Percentiles rank a stretch among this genome's conserved stretches.
phyloP scores from a whole-genome alignment of 345 rosid genomes.

The Hibiscus tridactylites region DNA sequence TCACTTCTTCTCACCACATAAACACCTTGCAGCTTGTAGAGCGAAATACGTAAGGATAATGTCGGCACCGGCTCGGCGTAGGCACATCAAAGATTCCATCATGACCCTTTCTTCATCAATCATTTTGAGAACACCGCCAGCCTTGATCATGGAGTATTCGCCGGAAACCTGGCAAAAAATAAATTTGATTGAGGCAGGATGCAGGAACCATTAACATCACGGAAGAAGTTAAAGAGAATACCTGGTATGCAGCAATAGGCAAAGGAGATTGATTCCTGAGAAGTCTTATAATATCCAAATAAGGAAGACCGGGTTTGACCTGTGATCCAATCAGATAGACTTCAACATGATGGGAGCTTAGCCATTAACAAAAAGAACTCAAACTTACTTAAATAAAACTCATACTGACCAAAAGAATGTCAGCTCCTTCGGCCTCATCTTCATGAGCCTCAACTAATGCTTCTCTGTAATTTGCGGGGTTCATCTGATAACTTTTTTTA shows the following conservation, averaged over 20 bases:
- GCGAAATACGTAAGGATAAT: slow-evolving; percentile 83
- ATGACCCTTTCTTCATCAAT: slow-evolving; percentile 84
- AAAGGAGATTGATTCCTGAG: slow-evolving; percentile 68
- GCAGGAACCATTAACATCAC: neutral
- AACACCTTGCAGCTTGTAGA: slow-evolving; percentile 69
- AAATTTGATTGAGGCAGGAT: neutral
- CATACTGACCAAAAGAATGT: slow-evolving; percentile 70
- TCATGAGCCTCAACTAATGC: slow-evolving; percentile 74
- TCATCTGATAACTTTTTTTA: slow-evolving; percentile 87
- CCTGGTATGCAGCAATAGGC: slow-evolving; percentile 97
- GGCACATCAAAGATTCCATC: slow-evolving; percentile 88
- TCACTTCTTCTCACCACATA: slow-evolving; percentile 47
- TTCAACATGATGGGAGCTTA: slow-evolving; percentile 10
- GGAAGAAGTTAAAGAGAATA: slow-evolving; percentile 15
- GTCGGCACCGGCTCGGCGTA: slow-evolving; percentile 86
- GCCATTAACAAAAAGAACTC: neutral
- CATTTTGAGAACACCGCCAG: slow-evolving; percentile 78
- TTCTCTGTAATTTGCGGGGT: slow-evolving; percentile 89
- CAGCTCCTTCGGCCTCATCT: slow-evolving; percentile 98
- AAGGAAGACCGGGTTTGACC: slow-evolving; percentile 98
- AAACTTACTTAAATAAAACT: slow-evolving; percentile 3
- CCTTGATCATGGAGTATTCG: slow-evolving; percentile 94
- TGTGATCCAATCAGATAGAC: slow-evolving; percentile 20
- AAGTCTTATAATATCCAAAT: slow-evolving; percentile 87
- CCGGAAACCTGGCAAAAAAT: slow-evolving; percentile 52